These are phyloP conservation scores for Leccinum subatratum DNA, from an alignment of 1,284 basidiomycete species.

Conservation along the genomic window DNA sequence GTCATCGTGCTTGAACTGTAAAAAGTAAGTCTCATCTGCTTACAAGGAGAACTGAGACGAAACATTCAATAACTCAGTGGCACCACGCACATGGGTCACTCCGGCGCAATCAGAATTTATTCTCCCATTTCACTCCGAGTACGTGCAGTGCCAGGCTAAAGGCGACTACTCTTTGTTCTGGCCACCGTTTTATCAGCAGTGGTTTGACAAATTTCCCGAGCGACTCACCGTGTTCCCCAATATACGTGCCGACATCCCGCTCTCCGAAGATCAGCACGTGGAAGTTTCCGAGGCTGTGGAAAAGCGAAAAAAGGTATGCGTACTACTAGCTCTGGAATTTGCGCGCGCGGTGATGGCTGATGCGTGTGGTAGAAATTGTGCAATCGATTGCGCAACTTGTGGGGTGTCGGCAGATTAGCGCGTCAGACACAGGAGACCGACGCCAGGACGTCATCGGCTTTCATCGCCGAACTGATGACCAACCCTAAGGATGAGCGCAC, in stretches of 20 bases:
- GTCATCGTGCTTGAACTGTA: too few relatives aligned
- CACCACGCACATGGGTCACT: not conserved
- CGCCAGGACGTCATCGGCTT: not conserved
- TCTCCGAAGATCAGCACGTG: not conserved
- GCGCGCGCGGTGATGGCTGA: not conserved
- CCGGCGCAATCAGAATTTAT: not conserved
- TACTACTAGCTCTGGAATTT: too few relatives aligned
- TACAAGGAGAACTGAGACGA: not conserved
- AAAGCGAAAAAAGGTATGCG: not conserved
- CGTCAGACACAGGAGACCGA: not conserved
- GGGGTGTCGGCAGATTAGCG: not conserved
- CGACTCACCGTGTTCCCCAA: not conserved
- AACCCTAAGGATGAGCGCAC: not conserved
- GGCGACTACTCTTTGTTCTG: not conserved
- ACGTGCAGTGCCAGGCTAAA: not conserved
- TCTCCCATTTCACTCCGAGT: not conserved
- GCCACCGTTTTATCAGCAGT: not conserved
- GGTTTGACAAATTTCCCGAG: not conserved
- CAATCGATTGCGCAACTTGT: not conserved
- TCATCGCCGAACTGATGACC: not conserved
- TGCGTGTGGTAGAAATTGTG: not conserved
- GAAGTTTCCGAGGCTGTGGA: not conserved
- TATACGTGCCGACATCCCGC: not conserved
- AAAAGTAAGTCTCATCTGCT: not conserved
- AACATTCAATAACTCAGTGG: not conserved